These are phyloP conservation scores for Pholiota microspora DNA, from an alignment of 768 basidiomycete genomes.

Conservation along the genomic window DNA sequence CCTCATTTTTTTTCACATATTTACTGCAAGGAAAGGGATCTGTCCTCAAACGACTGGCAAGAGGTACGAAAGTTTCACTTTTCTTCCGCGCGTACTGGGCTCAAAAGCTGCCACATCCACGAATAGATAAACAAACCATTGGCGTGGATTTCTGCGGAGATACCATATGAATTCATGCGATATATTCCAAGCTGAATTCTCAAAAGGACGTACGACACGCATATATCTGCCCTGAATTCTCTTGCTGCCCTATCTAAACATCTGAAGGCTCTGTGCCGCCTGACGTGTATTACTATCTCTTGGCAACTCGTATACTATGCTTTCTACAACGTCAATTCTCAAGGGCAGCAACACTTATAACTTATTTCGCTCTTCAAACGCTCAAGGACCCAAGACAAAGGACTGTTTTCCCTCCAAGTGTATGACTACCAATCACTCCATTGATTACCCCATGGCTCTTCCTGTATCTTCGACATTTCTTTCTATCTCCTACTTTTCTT, in stretches of 20 bases:
- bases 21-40: not conserved
- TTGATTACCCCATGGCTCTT: not conserved
- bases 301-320: not conserved
- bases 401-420: not conserved
- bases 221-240: not conserved
- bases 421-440: not conserved
- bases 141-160: not conserved
- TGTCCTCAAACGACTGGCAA: not conserved
- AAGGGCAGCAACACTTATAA: not conserved
- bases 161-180: not conserved
- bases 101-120: not conserved
- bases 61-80: not conserved
- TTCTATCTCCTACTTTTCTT: constrained; percentile 30
- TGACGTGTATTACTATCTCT: not conserved
- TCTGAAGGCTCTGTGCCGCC: not conserved
- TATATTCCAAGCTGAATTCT: not conserved
- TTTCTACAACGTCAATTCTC: not conserved
- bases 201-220: not conserved
- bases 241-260: not conserved
- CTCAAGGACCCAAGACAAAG: too few relatives aligned
- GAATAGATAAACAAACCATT: not conserved
- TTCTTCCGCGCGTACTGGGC: not conserved
- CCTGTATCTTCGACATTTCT: not conserved
- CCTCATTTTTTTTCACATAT: not conserved
- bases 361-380: not conserved